These are phyloP conservation scores for Diaporthe destruens DNA, from an alignment of 2,329 filamentous ascomycete species.

Conservation along the genomic window DNA sequence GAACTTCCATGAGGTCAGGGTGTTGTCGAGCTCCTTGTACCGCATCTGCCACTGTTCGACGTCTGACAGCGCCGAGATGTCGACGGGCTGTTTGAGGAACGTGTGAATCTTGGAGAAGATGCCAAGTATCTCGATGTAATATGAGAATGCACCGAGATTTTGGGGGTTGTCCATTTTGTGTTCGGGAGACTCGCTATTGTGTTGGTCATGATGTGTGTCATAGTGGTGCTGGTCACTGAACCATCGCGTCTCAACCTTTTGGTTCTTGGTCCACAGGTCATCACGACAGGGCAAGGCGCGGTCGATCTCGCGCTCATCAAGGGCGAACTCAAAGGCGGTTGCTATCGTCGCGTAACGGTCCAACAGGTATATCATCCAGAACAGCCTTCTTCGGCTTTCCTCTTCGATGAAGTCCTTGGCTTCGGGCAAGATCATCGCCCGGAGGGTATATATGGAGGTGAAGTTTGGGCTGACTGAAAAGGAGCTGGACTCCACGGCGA, in stretches of 20 bases:
- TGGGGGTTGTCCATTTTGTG: slow-evolving; percentile 78
- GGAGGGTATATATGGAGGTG: slow-evolving; percentile 88
- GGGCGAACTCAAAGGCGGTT: slow-evolving; percentile 90
- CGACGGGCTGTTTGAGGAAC: slow-evolving; percentile 89
- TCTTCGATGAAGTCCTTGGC: slow-evolving; percentile 90
- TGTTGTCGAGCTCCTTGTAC: slow-evolving; percentile 86
- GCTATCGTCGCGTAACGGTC: slow-evolving; percentile 92
- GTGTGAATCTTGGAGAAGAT: slow-evolving; percentile 90
- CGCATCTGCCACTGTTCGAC: slow-evolving; percentile 91
- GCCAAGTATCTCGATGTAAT: slow-evolving; percentile 90
- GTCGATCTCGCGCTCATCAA: slow-evolving; percentile 92
- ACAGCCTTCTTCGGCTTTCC: slow-evolving; percentile 84
- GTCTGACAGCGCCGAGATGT: slow-evolving; percentile 85
- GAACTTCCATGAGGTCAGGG: slow-evolving; percentile 86
- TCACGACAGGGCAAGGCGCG: slow-evolving; percentile 88
- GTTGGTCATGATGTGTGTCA: slow-evolving; percentile 37
- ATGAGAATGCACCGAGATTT: slow-evolving; percentile 88
- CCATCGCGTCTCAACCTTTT: slow-evolving; percentile 86
- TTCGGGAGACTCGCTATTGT: slow-evolving; percentile 58
- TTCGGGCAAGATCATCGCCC: slow-evolving; percentile 87
- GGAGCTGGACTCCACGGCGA: slow-evolving; percentile 86
- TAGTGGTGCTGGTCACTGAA: slow-evolving; percentile 62
- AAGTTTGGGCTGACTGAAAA: slow-evolving; percentile 82
- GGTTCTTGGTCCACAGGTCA: slow-evolving; percentile 86
- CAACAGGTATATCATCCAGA: slow-evolving; percentile 95